Conservation (phyloP, 805 yeast genomes). For the Starmerella vitae region DNA sequence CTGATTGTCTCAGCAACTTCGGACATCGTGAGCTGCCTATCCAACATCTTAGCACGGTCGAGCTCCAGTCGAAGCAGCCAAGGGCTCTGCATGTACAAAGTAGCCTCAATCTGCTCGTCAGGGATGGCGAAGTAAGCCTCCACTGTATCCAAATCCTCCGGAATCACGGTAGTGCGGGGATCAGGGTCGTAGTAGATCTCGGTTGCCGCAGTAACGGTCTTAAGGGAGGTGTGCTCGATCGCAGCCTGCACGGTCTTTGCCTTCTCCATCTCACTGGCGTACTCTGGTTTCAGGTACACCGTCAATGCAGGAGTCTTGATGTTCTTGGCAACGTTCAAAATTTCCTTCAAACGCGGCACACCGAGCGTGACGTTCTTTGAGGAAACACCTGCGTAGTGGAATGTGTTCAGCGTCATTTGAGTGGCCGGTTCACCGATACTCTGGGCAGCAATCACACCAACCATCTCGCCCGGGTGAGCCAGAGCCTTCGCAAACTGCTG, state of each 20-base stretch:
- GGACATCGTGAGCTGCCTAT: constrained; percentile 93
- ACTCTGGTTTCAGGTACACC: constrained; percentile 70
- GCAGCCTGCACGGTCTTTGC: constrained; percentile 95
- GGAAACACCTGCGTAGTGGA: constrained; percentile 97
- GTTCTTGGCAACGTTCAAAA: constrained; percentile 93
- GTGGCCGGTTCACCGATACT: constrained; percentile 98
- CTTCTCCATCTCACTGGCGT: constrained; percentile 77
- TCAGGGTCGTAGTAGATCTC: constrained; percentile 97
- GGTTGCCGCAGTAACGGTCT: constrained; percentile 91
- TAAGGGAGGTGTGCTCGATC: constrained; percentile 88
- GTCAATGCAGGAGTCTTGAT: constrained; percentile 99
- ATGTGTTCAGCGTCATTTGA: constrained; percentile 92
- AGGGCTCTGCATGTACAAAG: constrained; percentile 89
- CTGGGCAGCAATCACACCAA: constrained; percentile 94
- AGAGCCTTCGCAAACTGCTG: constrained; percentile 82
- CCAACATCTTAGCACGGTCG: constrained; percentile 98
- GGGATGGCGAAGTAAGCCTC: constrained; percentile 96
- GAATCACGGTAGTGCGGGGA: constrained; percentile 91
- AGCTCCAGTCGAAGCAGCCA: constrained; percentile 94
- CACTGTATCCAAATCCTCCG: constrained; percentile 93
- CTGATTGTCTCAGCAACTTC: constrained; percentile 94
- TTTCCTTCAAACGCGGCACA: constrained; percentile 96
- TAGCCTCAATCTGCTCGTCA: constrained; percentile 91
- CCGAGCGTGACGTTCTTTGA: constrained; percentile 92
- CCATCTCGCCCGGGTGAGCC: constrained; percentile 97